phyloP scores from a whole-genome alignment of 192 early-diverging fungal species.

The Allomyces javanicus region DNA sequence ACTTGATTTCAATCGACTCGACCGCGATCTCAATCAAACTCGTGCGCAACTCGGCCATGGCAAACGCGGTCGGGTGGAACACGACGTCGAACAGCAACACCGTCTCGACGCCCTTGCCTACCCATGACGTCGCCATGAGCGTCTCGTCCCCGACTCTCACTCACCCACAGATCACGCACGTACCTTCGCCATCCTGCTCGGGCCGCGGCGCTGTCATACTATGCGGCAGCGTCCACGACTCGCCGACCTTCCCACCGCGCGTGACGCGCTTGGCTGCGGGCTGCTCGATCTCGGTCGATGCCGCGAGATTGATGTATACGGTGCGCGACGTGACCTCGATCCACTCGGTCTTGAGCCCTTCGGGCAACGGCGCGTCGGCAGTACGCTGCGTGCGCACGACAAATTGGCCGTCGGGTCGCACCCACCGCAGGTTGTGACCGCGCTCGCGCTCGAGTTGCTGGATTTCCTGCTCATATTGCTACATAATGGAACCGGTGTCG shows the following conservation, averaged over 20 bases:
- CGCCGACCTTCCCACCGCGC: background rate
- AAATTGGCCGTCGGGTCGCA: background rate
- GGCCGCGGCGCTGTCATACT: background rate
- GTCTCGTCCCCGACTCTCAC: too few species aligned
- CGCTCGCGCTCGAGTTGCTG: background rate
- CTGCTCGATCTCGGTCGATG: background rate
- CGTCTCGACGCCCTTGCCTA: background rate
- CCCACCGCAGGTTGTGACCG: background rate
- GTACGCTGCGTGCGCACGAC: background rate
- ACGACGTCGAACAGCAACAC: background rate
- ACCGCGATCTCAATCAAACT: background rate
- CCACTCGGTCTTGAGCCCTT: background rate
- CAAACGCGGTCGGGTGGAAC: background rate
- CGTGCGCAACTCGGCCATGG: background rate
- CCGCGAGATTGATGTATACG: background rate
- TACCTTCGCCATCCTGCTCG: background rate
- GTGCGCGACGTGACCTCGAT: background rate
- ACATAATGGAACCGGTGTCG: background rate
- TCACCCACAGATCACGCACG: too few species aligned
- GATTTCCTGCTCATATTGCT: background rate
- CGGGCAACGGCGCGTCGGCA: background rate
- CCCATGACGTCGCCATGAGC: too few species aligned
- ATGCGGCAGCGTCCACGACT: background rate
- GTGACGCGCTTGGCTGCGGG: background rate
- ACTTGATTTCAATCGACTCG: background rate